Conservation (phyloP, 306 rosid genomes). For the Hylodesmum podocarpum region DNA sequence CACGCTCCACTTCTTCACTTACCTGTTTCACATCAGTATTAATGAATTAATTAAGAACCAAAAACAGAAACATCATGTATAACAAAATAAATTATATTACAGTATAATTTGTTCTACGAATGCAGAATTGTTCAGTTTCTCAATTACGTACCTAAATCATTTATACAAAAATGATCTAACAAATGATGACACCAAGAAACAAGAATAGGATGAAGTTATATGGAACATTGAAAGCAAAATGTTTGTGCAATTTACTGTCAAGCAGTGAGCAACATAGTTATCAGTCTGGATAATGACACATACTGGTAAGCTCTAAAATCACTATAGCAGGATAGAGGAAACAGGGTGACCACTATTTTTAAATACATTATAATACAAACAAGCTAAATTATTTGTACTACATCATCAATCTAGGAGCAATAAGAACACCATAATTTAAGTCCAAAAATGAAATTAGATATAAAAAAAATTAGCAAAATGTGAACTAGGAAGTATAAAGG, state of each 20-base stretch:
- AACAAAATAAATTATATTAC: background rate
- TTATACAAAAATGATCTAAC: background rate
- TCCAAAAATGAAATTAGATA: background rate
- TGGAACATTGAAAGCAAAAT: background rate
- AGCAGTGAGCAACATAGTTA: background rate
- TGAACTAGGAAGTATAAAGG: background rate
- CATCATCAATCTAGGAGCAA: background rate
- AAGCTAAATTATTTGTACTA: background rate
- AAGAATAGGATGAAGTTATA: background rate
- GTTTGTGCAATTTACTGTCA: background rate
- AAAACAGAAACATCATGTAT: conserved; percentile 1
- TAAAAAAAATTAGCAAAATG: background rate
- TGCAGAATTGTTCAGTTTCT: background rate
- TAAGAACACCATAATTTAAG: background rate
- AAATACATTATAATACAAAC: background rate
- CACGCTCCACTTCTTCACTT: conserved; percentile 97
- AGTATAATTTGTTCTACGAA: background rate
- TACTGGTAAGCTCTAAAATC: background rate
- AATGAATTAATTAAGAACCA: conserved; percentile 18
- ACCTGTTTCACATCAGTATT: conserved; percentile 58
- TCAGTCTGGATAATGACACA: background rate
- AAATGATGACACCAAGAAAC: background rate
- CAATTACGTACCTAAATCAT: conserved; percentile 4
- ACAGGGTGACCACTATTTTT: background rate
- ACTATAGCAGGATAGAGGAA: background rate